Evolutionary conservation across 2,329 filamentous ascomycete species (phyloP).

Genomic region (Penicillium sclerotigenum): DNA sequence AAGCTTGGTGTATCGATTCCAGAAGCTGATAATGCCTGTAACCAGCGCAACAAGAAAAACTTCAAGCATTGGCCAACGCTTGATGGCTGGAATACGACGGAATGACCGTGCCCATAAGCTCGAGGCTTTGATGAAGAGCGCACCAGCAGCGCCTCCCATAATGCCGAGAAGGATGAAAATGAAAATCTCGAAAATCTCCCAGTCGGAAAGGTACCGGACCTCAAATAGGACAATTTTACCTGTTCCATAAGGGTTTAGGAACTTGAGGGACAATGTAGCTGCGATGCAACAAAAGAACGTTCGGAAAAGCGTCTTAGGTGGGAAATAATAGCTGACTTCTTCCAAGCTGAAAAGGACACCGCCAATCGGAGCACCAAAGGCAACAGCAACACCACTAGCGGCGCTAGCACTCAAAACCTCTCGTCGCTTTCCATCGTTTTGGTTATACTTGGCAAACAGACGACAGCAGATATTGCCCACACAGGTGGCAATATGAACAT

Average conservation of each 20-base stretch:
- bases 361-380: conserved; percentile 85
- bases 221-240: conserved; percentile 96
- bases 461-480: conserved; percentile 94
- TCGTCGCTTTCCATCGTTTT: conserved; percentile 89
- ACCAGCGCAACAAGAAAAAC: conserved; percentile 82
- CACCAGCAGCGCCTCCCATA: conserved; percentile 78
- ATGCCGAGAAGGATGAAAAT: conserved; percentile 84
- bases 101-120: conserved; percentile 86
- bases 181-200: conserved; percentile 87
- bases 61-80: conserved; percentile 78
- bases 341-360: conserved; percentile 91
- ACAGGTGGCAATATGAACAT: conserved; percentile 95
- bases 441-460: conserved; percentile 89
- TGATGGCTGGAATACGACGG: conserved; percentile 74
- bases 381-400: conserved; percentile 87
- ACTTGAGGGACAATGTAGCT: conserved; percentile 86
- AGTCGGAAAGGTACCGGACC: conserved; percentile 84
- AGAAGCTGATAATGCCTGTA: conserved; percentile 83
- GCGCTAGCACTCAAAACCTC: conserved; percentile 92
- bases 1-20: conserved; percentile 86
- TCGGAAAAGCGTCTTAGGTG: conserved; percentile 91
- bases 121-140: conserved; percentile 94
- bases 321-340: conserved; percentile 95
- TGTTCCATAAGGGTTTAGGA: conserved; percentile 92
- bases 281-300: conserved; percentile 98